Conservation (phyloP, 2,329 filamentous ascomycete genomes). For the Sclerotinia sclerotiorum region DNA sequence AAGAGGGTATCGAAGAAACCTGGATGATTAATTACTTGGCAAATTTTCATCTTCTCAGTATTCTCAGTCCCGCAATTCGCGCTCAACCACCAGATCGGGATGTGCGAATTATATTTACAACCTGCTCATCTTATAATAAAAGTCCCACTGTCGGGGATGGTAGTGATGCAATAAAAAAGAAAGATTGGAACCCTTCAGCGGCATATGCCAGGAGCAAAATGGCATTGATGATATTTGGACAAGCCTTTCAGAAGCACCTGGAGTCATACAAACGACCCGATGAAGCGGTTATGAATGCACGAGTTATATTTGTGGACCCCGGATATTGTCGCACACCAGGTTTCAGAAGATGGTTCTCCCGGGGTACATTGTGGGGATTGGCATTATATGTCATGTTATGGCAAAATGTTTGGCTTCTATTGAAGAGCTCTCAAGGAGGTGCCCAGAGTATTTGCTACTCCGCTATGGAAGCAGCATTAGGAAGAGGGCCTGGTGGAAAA, state of each 20-base stretch:
- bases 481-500: conserved; percentile 63
- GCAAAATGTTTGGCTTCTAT: conserved; percentile 78
- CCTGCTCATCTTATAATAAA: conserved; percentile 84
- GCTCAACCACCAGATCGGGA: conserved; percentile 93
- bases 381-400: conserved; percentile 75
- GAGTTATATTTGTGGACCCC: conserved; percentile 84
- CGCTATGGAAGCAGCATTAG: conserved; percentile 75
- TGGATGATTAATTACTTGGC: conserved; percentile 96
- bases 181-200: conserved; percentile 54
- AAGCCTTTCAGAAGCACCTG: conserved; percentile 90
- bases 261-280: conserved; percentile 82
- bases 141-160: conserved; percentile 64
- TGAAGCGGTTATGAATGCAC: conserved; percentile 74
- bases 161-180: conserved; percentile 45
- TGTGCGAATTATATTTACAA: conserved; percentile 81
- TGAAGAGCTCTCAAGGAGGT: conserved; percentile 81
- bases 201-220: conserved; percentile 69
- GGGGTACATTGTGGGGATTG: conserved; percentile 80
- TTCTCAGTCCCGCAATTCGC: conserved; percentile 84
- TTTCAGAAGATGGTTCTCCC: conserved; percentile 80
- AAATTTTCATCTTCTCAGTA: conserved; percentile 92
- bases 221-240: conserved; percentile 84
- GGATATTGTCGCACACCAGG: conserved; percentile 83
- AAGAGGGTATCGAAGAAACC: conserved; percentile 80
- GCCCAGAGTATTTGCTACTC: conserved; percentile 86